Percentiles rank a stretch among this genome's conserved stretches.
Evolutionary conservation across 345 rosid species (phyloP).

Genomic region (Microcos paniculata): DNA sequence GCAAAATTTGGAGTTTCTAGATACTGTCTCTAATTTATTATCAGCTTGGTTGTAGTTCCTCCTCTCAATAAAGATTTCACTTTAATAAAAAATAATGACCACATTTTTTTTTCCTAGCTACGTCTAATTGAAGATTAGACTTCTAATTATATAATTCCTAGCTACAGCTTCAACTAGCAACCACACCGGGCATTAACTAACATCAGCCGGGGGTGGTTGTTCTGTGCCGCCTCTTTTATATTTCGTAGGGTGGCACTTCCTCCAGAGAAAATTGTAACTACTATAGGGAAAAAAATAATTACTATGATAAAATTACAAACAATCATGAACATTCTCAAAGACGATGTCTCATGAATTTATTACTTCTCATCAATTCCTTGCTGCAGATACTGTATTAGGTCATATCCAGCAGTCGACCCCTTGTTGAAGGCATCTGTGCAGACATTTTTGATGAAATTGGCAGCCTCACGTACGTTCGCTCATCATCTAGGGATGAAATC

Average conservation of each 20-base stretch:
- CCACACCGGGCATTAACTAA: no score
- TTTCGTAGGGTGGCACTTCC: conserved; percentile 22
- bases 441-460: conserved; percentile 77
- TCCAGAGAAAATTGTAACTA: conserved; percentile 21
- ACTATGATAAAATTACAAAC: conserved; percentile 22
- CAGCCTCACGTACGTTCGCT: conserved; percentile 98
- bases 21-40: no score
- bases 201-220: no score
- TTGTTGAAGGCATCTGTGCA: conserved; percentile 94
- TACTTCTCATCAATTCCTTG: conserved; percentile 98
- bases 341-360: not conserved
- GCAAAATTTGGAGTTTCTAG: no score
- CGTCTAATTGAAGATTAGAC: no score
- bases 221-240: not conserved
- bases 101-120: no score
- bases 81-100: no score
- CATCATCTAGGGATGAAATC: conserved; percentile 98
- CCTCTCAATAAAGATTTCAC: no score
- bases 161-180: no score
- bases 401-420: conserved; percentile 91
- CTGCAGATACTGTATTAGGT: conserved; percentile 92
- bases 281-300: not conserved
- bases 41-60: no score
- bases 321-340: conserved; percentile 36
- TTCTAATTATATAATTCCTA: no score